Conservation (phyloP, 2,329 filamentous ascomycete species). For the Penicillium sp. region DNA sequence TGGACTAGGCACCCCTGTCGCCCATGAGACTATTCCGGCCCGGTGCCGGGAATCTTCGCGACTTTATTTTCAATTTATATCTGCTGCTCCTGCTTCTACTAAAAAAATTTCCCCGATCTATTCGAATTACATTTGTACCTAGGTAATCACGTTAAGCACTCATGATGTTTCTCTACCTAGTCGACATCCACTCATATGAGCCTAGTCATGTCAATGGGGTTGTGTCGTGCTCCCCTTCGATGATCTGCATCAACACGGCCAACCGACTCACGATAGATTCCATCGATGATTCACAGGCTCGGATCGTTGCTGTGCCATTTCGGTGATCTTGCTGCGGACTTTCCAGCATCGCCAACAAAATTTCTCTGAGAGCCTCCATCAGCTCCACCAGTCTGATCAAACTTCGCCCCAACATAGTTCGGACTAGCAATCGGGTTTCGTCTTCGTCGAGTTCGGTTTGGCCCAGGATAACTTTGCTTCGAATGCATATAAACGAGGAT, state of each 20-base stretch:
- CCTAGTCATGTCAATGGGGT: neutral
- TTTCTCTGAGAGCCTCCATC: constrained; percentile 17
- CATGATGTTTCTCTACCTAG: neutral
- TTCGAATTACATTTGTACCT: too few species aligned
- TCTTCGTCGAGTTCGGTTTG: constrained; percentile 26
- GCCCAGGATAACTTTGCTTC: constrained; percentile 24
- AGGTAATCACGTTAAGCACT: neutral
- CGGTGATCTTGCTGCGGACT: constrained; percentile 11
- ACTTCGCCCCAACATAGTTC: constrained; percentile 20
- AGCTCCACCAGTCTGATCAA: constrained; percentile 22
- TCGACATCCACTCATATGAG: neutral
- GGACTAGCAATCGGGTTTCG: constrained; percentile 21
- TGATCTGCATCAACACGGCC: constrained; percentile 22
- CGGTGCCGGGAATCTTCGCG: too few species aligned
- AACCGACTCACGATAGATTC: constrained; percentile 22
- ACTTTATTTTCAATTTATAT: too few species aligned
- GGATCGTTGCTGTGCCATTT: constrained; percentile 6
- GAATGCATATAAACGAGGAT: constrained; percentile 24
- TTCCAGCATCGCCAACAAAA: constrained; percentile 12
- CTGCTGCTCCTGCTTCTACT: too few species aligned
- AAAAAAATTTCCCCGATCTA: neutral
- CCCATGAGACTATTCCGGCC: too few species aligned
- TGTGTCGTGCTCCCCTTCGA: constrained; percentile 13
- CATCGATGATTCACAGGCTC: constrained; percentile 20
- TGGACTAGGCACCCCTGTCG: too few species aligned